Conservation (phyloP, 2,329 filamentous ascomycete genomes). For the Fusarium concolor region DNA sequence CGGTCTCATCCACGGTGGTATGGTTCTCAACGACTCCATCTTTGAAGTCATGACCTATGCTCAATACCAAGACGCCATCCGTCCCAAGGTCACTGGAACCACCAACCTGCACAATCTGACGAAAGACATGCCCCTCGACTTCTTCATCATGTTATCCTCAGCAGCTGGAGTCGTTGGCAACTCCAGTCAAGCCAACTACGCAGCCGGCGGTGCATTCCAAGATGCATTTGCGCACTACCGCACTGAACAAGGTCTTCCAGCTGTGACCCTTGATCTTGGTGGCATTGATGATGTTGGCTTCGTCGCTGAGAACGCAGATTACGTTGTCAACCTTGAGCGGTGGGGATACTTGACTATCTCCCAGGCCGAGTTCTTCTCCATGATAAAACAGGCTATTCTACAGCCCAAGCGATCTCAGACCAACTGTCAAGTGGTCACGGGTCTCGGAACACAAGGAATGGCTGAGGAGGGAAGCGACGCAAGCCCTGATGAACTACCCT, state of each 20-base stretch:
- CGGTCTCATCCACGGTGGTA: neutral
- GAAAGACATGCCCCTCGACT: neutral
- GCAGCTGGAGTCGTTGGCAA: neutral
- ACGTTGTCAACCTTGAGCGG: conserved; percentile 6
- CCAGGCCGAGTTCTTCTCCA: conserved; percentile 1
- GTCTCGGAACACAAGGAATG: conserved; percentile 1
- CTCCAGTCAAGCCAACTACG: conserved; percentile 3
- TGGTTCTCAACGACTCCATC: conserved; percentile 9
- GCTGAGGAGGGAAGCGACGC: conserved; percentile 1
- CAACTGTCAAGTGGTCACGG: neutral
- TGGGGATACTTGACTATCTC: conserved; percentile 13
- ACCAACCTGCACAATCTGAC: conserved; percentile 2
- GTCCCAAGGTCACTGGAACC: conserved; percentile 2
- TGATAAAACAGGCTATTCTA: conserved; percentile 6
- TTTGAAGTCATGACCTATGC: conserved; percentile 1
- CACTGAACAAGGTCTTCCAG: neutral
- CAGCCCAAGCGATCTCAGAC: neutral
- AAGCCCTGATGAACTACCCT: conserved; percentile 4
- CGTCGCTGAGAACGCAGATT: neutral
- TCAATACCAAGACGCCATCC: conserved; percentile 1
- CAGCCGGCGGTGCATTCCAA: conserved; percentile 5
- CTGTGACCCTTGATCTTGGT: conserved; percentile 1
- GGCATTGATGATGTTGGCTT: conserved; percentile 1
- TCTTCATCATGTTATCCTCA: conserved; percentile 12
- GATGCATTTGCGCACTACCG: conserved; percentile 6